Evolutionary conservation across 2,329 filamentous ascomycete genomes (phyloP), one percentile per base, ranked within the genome.

Genomic region (Westerdykella aurantiaca): DNA sequence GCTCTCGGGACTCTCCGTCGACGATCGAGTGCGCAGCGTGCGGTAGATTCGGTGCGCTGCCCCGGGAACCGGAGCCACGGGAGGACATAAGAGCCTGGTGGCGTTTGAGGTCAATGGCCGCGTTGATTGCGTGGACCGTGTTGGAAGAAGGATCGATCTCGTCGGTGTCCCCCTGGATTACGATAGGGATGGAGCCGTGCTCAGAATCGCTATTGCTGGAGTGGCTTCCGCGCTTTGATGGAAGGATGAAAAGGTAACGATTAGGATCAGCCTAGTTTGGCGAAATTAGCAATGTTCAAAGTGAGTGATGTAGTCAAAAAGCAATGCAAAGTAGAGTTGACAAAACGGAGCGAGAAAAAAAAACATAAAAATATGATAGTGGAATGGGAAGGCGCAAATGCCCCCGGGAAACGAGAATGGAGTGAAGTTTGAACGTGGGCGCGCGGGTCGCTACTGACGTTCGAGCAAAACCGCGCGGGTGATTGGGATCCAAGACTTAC

Each of bases 161-260:
- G 37, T 45, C 49, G 17, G 48, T 37, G n/a, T 51, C 46, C 39
- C 57, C 57, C 39, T 58, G 55, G 40, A 57, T 58, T 9, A 59
- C 40, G 41, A 63, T 55, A 6, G 51, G 51, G 45, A 62, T 58
- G 4, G 50, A 51, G 17, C 46, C 54, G 38, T 47, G 43, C 39
- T 42, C 50, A 12, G 51, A 48, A n/a, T 50, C 40, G 34, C 17
- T 37, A 17, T 41, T 52, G 35, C 38, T 41, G 45, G 38, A 43
- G 21, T 12, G 46, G 33, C 25, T 34, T 9, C 23, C 43, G 4
- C 45, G 37, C 29, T 43, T 50, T 12, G 54, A 18, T 17, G 49
- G 50, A 14, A 52, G 12, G 11, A 50, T 42, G 44, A 61, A 59
- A 29, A 61, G 50, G 35, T 57, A 48, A 31, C 55, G 59, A 16